Percentiles rank a stretch among this genome's conserved stretches.
phyloP scores from a whole-genome alignment of 139 green algal species.

The Chloropicon primus region DNA sequence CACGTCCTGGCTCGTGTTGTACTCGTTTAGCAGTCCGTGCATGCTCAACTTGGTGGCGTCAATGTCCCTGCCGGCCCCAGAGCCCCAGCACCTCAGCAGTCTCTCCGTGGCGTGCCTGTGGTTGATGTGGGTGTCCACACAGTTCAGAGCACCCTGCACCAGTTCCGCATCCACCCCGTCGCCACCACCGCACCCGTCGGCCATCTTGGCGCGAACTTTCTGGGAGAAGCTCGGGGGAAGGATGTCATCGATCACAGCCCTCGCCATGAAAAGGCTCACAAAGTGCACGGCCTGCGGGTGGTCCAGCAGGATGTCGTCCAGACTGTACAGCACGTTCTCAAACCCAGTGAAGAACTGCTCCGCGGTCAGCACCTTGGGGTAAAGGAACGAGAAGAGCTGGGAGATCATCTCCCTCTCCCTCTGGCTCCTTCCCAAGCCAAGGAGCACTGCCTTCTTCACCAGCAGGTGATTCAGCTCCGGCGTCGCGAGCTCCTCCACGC shows the following conservation, averaged over 20 bases:
- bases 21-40: constrained; percentile 49
- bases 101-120: constrained; percentile 54
- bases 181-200: too few species aligned
- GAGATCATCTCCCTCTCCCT: constrained; percentile 1
- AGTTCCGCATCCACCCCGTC: too few species aligned
- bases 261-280: constrained; percentile 43
- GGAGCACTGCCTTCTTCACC: neutral
- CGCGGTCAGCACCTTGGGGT: neutral
- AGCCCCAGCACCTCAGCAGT: constrained; percentile 66
- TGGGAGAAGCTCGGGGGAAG: constrained; percentile 49
- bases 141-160: too few species aligned
- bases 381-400: neutral
- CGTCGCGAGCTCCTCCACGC: constrained; percentile 11
- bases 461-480: neutral
- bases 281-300: constrained; percentile 34
- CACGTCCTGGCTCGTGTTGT: constrained; percentile 21
- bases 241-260: constrained; percentile 71
- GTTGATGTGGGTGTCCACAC: neutral
- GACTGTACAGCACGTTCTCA: constrained; percentile 20
- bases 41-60: constrained; percentile 22
- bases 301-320: constrained; percentile 71
- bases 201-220: neutral
- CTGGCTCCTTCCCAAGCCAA: neutral
- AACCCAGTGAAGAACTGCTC: constrained; percentile 23
- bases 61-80: constrained; percentile 17